Evolutionary conservation across 2,329 filamentous ascomycete species (phyloP).

Genomic region (Colletotrichum orbiculare): DNA sequence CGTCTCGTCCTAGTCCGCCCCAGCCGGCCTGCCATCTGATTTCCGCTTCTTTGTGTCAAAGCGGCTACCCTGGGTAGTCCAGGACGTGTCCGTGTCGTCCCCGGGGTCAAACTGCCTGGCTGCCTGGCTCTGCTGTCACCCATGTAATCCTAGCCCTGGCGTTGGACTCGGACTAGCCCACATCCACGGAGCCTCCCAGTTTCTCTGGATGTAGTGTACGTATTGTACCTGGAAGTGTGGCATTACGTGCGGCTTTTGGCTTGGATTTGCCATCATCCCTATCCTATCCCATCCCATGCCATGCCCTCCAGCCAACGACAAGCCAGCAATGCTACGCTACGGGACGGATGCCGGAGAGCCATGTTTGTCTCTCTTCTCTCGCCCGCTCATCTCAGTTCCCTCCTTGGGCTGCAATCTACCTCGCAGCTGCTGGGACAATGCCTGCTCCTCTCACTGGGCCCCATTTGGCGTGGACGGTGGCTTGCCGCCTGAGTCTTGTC

Average conservation of each 20-base stretch:
- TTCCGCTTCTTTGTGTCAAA: slow-evolving; percentile 31
- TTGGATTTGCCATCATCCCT: too few species aligned
- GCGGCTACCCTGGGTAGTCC: slow-evolving; percentile 5
- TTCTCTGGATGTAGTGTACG: too few species aligned
- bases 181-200: slow-evolving; percentile 13
- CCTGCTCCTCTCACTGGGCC: slow-evolving; percentile 10
- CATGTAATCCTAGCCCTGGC: too few species aligned
- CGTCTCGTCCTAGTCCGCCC: slow-evolving; percentile 1
- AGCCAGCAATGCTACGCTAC: too few species aligned
- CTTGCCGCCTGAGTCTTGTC: slow-evolving; percentile 27
- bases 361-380: slow-evolving; percentile 7
- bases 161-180: too few species aligned
- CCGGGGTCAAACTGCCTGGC: too few species aligned
- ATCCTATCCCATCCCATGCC: not conserved
- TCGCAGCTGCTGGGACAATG: slow-evolving; percentile 15
- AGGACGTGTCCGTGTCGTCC: too few species aligned
- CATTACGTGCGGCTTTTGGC: not conserved
- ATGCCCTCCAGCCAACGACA: too few species aligned
- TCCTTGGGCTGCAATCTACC: too few species aligned
- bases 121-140: too few species aligned
- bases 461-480: slow-evolving; percentile 18
- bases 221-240: slow-evolving; percentile 28
- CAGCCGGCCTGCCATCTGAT: not conserved
- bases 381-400: slow-evolving; percentile 17
- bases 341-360: too few species aligned